Percentiles rank a stretch among this genome's conserved stretches.
phyloP scores from a whole-genome alignment of 2,329 filamentous ascomycete species.

The Sclerotinia spermophila region DNA sequence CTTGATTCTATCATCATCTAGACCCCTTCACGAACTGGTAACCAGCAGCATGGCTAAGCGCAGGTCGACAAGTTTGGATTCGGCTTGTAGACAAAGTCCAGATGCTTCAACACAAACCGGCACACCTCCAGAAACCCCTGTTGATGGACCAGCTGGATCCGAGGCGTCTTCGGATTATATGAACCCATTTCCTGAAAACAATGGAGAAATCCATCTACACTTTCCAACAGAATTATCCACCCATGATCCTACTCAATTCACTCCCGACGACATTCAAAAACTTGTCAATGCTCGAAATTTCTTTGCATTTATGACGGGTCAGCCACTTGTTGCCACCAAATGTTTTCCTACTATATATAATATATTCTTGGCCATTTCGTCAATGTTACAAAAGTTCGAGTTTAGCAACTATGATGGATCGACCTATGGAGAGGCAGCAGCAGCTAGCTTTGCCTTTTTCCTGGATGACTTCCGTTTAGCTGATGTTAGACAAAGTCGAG shows the following conservation, averaged over 20 bases:
- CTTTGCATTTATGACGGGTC: slow-evolving; percentile 62
- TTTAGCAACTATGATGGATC: slow-evolving; percentile 55
- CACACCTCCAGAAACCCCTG: slow-evolving; percentile 39
- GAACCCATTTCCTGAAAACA: slow-evolving; percentile 39
- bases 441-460: slow-evolving; percentile 68
- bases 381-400: slow-evolving; percentile 53
- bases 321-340: slow-evolving; percentile 58
- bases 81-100: slow-evolving; percentile 38
- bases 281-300: slow-evolving; percentile 60
- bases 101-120: slow-evolving; percentile 34
- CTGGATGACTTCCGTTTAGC: slow-evolving; percentile 72
- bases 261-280: slow-evolving; percentile 49
- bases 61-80: slow-evolving; percentile 43
- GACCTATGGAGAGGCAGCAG: slow-evolving; percentile 57
- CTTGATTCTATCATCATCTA: slow-evolving; percentile 18
- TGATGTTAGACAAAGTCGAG: slow-evolving; percentile 76
- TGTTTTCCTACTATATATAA: slow-evolving; percentile 50
- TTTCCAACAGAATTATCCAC: slow-evolving; percentile 41
- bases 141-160: slow-evolving; percentile 20
- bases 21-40: slow-evolving; percentile 17
- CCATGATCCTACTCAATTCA: slow-evolving; percentile 32
- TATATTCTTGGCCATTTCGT: slow-evolving; percentile 52
- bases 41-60: slow-evolving; percentile 24
- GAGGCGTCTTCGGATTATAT: slow-evolving; percentile 27
- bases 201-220: slow-evolving; percentile 49